Evolutionary conservation across 2,329 filamentous ascomycete species (phyloP).

Genomic region (Colletotrichum eleusines): DNA sequence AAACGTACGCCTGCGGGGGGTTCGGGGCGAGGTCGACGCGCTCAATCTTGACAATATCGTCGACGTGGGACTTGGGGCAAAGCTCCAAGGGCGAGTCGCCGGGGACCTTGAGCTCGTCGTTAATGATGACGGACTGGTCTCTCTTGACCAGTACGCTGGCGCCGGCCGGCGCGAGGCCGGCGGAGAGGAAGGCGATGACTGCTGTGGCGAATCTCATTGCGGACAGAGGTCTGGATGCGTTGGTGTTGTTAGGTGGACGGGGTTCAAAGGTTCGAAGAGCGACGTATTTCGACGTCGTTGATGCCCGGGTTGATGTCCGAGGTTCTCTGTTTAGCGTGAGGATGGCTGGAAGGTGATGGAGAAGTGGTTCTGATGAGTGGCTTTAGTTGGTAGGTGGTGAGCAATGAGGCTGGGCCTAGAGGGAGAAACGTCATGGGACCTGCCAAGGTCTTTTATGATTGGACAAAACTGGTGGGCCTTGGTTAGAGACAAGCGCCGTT

Average conservation of each 20-base stretch:
- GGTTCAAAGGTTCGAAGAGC: neutral
- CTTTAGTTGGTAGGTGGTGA: constrained; percentile 38
- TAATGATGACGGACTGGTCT: constrained; percentile 62
- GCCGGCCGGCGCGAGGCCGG: constrained; percentile 59
- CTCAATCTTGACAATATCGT: constrained; percentile 81
- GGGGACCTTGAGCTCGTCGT: constrained; percentile 74
- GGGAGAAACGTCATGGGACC: constrained; percentile 43
- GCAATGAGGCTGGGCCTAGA: constrained; percentile 39
- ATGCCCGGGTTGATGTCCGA: constrained; percentile 32
- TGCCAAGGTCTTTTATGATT: constrained; percentile 37
- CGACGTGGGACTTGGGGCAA: constrained; percentile 74
- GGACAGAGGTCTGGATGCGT: constrained; percentile 25
- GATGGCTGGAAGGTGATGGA: constrained; percentile 38
- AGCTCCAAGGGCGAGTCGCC: constrained; percentile 88
- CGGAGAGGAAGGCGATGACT: constrained; percentile 60
- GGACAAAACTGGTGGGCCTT: constrained; percentile 32
- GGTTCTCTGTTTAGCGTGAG: constrained; percentile 27
- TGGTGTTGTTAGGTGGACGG: neutral
- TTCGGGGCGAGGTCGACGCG: constrained; percentile 87
- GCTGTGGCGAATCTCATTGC: constrained; percentile 58
- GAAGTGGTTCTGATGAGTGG: constrained; percentile 34
- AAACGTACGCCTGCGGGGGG: constrained; percentile 84
- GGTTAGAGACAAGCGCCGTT: constrained; percentile 38
- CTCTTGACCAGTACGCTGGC: constrained; percentile 61
- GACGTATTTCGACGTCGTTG: constrained; percentile 16